Evolutionary conservation across 345 rosid species (phyloP), one percentile per base, ranked within the genome.

Genomic region (Eucalyptus lansdowneana): DNA sequence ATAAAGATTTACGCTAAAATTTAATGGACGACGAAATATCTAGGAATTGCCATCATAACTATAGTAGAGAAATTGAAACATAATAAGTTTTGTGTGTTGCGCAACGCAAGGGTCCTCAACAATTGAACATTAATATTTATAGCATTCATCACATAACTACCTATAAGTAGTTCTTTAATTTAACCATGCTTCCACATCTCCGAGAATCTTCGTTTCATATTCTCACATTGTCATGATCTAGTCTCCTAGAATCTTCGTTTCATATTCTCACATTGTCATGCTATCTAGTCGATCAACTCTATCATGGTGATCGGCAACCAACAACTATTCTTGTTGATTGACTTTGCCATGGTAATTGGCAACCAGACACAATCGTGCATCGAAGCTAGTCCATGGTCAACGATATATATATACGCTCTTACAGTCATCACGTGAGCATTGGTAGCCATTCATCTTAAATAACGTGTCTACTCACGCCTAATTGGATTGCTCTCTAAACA

Each of bases 101-200:
- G 3, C 21, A 51, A 3, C 5, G 1, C 2, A 4, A 22, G 11
- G 10, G 11, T 54, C 11, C 5, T 54, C 11, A 21, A 2, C 5
- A 54, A 2, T 13, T 3, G 3, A 24, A 56, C 29, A 56, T 22
- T 11, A 56, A 24, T 56, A 56, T 56, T 9, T 56, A 56, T 56
- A 9, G 62, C 27, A 25, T 56, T 24, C 62, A 56, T 56, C 13
- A 56, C 62, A 10, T 11, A 56, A 56, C 62, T 24, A 24, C 62
- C 58, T 8, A 53, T 53, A 25, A 24, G 29, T 4, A 56, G 62
- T 11, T 56, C 6, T 9, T 11, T 56, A 24, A 56, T 22, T 56
- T 22, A 56, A 56, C 1, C 13, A 9, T 24, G 29, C 62, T 56
- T 56, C 29, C 29, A 24, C 13, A 25, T 56, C 62, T 56, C 6